A percentile compares a stretch with the other conserved stretches of the same genome.
Evolutionary conservation across 2,329 filamentous ascomycete genomes (phyloP).

Genomic region (Neurospora sp.): DNA sequence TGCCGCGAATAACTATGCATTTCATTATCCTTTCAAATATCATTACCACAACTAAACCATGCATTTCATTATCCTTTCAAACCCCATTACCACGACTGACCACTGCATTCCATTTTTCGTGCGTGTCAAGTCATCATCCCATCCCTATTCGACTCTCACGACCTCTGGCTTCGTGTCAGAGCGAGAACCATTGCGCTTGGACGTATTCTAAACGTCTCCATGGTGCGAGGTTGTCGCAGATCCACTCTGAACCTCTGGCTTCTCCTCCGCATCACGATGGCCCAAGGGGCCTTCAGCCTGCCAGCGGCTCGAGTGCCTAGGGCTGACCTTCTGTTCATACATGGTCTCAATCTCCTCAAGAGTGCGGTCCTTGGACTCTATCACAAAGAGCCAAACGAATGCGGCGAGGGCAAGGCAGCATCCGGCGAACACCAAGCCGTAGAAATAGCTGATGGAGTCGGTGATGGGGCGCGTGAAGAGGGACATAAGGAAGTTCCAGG

Average conservation of each 20-base stretch:
- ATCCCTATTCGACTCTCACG: not conserved
- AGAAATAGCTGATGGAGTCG: slow-evolving; percentile 57
- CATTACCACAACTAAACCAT: not conserved
- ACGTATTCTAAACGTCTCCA: not conserved
- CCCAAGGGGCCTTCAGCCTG: not conserved
- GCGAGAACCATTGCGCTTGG: not conserved
- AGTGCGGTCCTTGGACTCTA: slow-evolving; percentile 61
- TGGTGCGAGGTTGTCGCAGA: not conserved
- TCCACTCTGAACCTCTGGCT: not conserved
- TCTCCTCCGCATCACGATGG: not conserved
- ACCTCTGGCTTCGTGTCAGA: not conserved
- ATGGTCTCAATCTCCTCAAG: slow-evolving; percentile 74
- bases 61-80: not conserved
- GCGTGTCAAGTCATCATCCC: not conserved
- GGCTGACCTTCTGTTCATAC: slow-evolving; percentile 57
- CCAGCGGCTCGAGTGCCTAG: slow-evolving; percentile 34
- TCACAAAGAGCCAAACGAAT: slow-evolving; percentile 68
- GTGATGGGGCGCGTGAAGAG: slow-evolving; percentile 80
- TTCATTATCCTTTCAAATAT: not conserved
- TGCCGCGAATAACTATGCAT: not conserved
- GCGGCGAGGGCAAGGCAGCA: slow-evolving; percentile 56
- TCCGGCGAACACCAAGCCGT: slow-evolving; percentile 67
- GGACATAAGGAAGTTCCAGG: slow-evolving; percentile 63
- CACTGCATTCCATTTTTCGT: not conserved
- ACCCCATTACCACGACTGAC: not conserved